phyloP scores from a whole-genome alignment of 805 yeast species.

The Candida lessepsii region DNA sequence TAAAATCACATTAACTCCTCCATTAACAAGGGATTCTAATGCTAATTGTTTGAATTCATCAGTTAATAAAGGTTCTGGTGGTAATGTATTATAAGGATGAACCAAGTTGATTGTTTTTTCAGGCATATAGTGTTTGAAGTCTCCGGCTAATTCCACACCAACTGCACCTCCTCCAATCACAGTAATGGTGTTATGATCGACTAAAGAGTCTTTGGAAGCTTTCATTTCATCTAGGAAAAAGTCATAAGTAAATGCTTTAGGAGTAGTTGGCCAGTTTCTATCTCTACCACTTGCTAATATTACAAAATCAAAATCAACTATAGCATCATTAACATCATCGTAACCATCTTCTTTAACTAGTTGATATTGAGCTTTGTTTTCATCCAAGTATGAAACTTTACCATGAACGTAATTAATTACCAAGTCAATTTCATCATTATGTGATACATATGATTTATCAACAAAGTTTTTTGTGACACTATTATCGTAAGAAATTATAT shows the following conservation, averaged over 20 bases:
- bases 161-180: constrained; percentile 48
- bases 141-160: constrained; percentile 44
- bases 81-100: constrained; percentile 36
- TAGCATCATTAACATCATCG: constrained; percentile 10
- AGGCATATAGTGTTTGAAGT: constrained; percentile 32
- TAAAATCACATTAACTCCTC: constrained; percentile 28
- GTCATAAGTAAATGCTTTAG: constrained; percentile 39
- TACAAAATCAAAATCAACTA: constrained; percentile 44
- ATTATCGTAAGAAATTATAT: constrained; percentile 25
- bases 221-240: constrained; percentile 44
- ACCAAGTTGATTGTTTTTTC: constrained; percentile 34
- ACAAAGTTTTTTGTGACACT: constrained; percentile 18
- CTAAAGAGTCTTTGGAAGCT: constrained; percentile 28
- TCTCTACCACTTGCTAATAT: constrained; percentile 50
- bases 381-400: constrained; percentile 25
- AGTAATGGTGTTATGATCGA: constrained; percentile 32
- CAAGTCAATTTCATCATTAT: constrained; percentile 8
- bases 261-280: constrained; percentile 55
- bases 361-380: constrained; percentile 25
- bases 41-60: constrained; percentile 28
- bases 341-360: constrained; percentile 15
- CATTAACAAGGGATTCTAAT: constrained; percentile 24
- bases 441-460: constrained; percentile 4
- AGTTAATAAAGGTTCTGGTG: constrained; percentile 37
- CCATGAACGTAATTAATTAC: constrained; percentile 32